phyloP scores from a whole-genome alignment of 208 protist genomes.

The Acanthamoeba rhysodes region DNA sequence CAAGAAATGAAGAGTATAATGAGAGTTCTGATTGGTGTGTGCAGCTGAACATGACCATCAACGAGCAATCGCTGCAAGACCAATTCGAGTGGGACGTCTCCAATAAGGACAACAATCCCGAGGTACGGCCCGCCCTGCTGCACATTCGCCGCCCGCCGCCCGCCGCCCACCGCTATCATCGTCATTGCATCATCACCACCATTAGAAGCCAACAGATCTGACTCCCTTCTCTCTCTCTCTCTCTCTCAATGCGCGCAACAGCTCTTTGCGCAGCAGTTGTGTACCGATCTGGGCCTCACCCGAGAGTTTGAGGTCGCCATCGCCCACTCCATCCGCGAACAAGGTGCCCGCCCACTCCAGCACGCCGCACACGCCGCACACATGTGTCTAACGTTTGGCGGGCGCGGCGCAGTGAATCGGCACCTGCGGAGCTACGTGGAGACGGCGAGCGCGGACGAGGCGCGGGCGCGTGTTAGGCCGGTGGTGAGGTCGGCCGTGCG shows the following conservation, averaged over 20 bases:
- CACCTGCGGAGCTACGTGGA: constrained; percentile 37
- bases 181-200: too few species aligned
- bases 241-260: too few species aligned
- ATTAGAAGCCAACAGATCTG: too few species aligned
- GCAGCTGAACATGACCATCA: constrained; percentile 65
- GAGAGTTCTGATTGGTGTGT: neutral
- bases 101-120: constrained; percentile 31
- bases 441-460: neutral
- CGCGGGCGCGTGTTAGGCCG: neutral
- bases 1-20: too few species aligned
- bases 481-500: constrained; percentile 33
- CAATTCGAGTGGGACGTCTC: constrained; percentile 69
- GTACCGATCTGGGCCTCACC: constrained; percentile 41
- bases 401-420: neutral
- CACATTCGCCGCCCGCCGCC: too few species aligned
- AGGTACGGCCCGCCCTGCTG: too few species aligned
- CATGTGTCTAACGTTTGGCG: neutral
- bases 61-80: constrained; percentile 56
- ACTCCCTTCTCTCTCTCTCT: too few species aligned
- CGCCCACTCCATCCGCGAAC: constrained; percentile 65
- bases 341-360: neutral
- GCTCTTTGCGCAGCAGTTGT: constrained; percentile 35
- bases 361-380: too few species aligned
- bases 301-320: constrained; percentile 67
- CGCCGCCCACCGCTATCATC: too few species aligned